Conservation (phyloP, 75 land plant genomes). For the Pinus albicaulis region DNA sequence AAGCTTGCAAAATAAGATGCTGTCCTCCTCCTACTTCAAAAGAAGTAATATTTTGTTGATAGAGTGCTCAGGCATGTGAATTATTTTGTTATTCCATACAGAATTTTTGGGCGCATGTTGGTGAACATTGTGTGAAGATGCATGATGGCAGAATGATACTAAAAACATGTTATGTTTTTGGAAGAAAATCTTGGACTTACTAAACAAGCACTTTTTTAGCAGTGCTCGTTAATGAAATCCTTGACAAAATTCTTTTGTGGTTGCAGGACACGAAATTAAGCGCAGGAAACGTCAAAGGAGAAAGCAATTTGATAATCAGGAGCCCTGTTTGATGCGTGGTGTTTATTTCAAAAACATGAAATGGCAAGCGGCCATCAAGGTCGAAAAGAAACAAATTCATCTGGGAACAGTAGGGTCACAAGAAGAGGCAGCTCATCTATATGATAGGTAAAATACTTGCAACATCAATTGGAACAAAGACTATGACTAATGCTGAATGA, state of each 20-base stretch:
- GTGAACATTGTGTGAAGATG: not conserved
- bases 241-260: not conserved
- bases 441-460: constrained; percentile 71
- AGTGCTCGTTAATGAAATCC: not conserved
- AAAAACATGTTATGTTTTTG: not conserved
- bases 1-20: not conserved
- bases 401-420: constrained; percentile 89
- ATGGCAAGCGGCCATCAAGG: constrained; percentile 98
- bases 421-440: constrained; percentile 91
- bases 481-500: not conserved
- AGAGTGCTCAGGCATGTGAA: not conserved
- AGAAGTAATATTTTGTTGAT: too few species aligned
- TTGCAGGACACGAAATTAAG: constrained; percentile 56
- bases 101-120: not conserved
- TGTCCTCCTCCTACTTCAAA: too few species aligned
- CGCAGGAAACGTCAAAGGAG: constrained; percentile 82
- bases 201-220: not conserved
- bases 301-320: constrained; percentile 68
- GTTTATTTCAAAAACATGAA: constrained; percentile 97
- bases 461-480: not conserved
- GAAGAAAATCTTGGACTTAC: not conserved
- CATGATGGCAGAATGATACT: not conserved
- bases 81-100: not conserved
- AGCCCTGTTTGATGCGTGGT: constrained; percentile 84
- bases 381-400: constrained; percentile 96